Percentiles rank a stretch among this genome's conserved stretches.
Conservation (phyloP, 2,329 filamentous ascomycete genomes). For the Talaromyces sp. region DNA sequence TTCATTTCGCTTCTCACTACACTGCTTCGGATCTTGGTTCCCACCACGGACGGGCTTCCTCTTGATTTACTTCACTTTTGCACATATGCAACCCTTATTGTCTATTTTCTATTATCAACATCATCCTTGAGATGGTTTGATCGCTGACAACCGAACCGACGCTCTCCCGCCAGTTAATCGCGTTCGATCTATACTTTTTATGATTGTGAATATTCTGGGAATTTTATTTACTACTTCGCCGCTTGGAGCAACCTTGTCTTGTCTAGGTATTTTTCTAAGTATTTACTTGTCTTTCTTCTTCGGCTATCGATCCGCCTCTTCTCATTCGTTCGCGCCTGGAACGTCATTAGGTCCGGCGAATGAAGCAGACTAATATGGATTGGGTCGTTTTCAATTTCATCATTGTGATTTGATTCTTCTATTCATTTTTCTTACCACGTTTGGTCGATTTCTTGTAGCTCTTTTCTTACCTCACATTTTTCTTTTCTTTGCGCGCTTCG, state of each 20-base stretch:
- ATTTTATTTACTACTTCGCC: not conserved
- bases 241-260: not conserved
- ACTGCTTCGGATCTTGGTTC: conserved; percentile 1
- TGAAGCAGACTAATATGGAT: not conserved
- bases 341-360: not conserved
- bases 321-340: conserved; percentile 2
- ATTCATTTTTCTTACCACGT: not conserved
- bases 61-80: not conserved
- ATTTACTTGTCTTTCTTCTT: not conserved
- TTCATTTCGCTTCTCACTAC: not conserved
- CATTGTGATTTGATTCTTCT: not conserved
- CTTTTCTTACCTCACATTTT: conserved; percentile 15
- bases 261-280: conserved; percentile 5
- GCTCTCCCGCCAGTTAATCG: not conserved
- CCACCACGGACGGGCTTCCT: conserved; percentile 11
- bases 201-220: conserved; percentile 16
- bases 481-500: not conserved
- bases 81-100: conserved; percentile 15
- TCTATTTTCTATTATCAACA: conserved; percentile 2
- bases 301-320: not conserved
- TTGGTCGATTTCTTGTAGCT: conserved; percentile 6
- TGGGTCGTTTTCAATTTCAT: conserved; percentile 2
- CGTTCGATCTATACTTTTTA: conserved; percentile 7
- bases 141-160: not conserved
- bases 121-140: not conserved